Evolutionary conservation across 805 yeast species (phyloP), one percentile per base, ranked within the genome.

Genomic region (Hanseniaspora osmophila): DNA sequence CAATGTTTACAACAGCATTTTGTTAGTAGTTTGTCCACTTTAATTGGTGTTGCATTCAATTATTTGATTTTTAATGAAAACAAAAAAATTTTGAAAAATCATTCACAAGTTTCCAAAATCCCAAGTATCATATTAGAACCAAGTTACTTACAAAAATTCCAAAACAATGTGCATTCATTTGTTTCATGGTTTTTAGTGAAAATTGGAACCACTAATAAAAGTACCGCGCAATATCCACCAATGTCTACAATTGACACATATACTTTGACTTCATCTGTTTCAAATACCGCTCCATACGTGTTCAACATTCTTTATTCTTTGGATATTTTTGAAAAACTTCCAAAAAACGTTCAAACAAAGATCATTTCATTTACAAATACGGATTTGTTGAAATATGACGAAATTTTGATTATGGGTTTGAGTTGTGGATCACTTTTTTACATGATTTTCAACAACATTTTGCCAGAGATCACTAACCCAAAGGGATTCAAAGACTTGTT

Each of bases 121-220:
- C 80, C 70, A 69, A 68, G 44, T 76, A 84, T 0, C 88, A 82
- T 60, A 68, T 79, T 44, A n/a, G n/a, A n/a, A n/a, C n/a, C n/a
- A n/a, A n/a, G n/a, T n/a, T n/a, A n/a, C n/a, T n/a, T n/a, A n/a
- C n/a, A n/a, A n/a, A n/a, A n/a, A n/a, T n/a, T n/a, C n/a, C n/a
- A n/a, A n/a, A n/a, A n/a, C n/a, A n/a, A n/a, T n/a, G n/a, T n/a
- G n/a, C n/a, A n/a, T n/a, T n/a, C n/a, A n/a, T n/a, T n/a, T n/a
- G n/a, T n/a, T n/a, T n/a, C n/a, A n/a, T n/a, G n/a, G n/a, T n/a
- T n/a, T n/a, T n/a, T n/a, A n/a, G n/a, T n/a, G n/a, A n/a, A n/a
- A n/a, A n/a, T n/a, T n/a, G n/a, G n/a, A n/a, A n/a, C n/a, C n/a
- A n/a, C n/a, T n/a, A n/a, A n/a, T n/a, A n/a, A n/a, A n/a, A n/a